Base-by-base conservation (phyloP, 23 red algal species). In the Gracilaria caudata region DNA sequence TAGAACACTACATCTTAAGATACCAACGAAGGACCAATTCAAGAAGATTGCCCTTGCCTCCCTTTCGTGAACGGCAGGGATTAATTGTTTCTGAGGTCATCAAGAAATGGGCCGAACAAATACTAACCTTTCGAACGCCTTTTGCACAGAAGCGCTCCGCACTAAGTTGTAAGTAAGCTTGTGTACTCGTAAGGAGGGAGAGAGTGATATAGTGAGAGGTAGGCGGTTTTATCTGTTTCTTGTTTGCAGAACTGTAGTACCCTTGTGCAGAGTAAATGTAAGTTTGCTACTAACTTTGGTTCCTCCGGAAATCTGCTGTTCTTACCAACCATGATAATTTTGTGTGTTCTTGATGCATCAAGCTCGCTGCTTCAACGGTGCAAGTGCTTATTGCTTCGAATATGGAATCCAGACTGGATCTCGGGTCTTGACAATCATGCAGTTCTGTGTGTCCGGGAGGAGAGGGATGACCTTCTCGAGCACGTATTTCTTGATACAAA, bases 401-500 rank as follows among this genome's bases (percentile, higher is more conserved):
- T 75, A 75, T 47, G 70, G 70, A 7, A 75, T 9, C 70, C 70
- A 75, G 21, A 75, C 43, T 0, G 70, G 43, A 29, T 46, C 70
- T 10, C 70, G 70, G 5, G 70, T 75, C 39, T 75, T 30, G 4
- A 19, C 32, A 46, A 75, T 32, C 0, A 49, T 26, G 19, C 70
- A 75, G 29, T 47, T 75, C n/a, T 5, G 12, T 7, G 70, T 75
- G 39, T 47, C 70, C 23, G 70, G 33, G 70, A 65, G 60, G 70
- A 66, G 61, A 75, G 70, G 70, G 7, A 75, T n/a, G 7, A 75
- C 21, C 70, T 75, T 75, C 43, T 75, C 70, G 21, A 75, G 43
- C n/a, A 75, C 40, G 24, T 46, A 75, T 21, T 75, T 75, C 70
- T 75, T 75, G 70, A 75, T 49, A 49, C 70, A 75, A 28, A 75